phyloP scores from a whole-genome alignment of 2,329 filamentous ascomycete genomes.

The Colletotrichum sojae region DNA sequence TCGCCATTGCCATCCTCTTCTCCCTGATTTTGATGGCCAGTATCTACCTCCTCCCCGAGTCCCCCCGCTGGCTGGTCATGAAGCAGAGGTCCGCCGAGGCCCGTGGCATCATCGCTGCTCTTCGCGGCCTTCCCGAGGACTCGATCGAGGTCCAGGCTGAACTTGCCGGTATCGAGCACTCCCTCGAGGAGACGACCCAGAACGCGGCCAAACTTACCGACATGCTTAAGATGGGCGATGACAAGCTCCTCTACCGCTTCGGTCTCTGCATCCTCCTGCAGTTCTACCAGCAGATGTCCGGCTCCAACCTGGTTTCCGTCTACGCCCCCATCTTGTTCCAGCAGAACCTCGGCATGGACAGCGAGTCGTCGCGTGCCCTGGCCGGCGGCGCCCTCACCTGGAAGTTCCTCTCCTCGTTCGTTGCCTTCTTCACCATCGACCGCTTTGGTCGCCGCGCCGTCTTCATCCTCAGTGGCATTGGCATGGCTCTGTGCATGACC shows the following conservation, averaged over 20 bases:
- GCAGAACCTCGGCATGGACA: conserved; percentile 56
- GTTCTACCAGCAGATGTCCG: conserved; percentile 57
- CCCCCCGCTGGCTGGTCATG: conserved; percentile 52
- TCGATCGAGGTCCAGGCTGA: conserved; percentile 67
- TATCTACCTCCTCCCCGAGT: conserved; percentile 53
- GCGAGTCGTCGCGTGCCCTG: conserved; percentile 56
- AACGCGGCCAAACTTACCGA: conserved; percentile 56
- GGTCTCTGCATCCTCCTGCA: conserved; percentile 66
- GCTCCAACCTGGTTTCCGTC: conserved; percentile 53
- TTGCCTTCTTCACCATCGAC: conserved; percentile 66
- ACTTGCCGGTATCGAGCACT: conserved; percentile 62
- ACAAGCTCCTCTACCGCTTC: conserved; percentile 64
- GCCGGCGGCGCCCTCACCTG: conserved; percentile 67
- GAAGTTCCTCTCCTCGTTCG: conserved; percentile 67
- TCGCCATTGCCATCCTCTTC: conserved; percentile 52
- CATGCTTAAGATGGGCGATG: conserved; percentile 63
- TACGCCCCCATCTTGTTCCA: conserved; percentile 57
- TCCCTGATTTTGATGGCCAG: conserved; percentile 50
- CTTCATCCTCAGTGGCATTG: conserved; percentile 65
- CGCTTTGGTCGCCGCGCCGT: conserved; percentile 64
- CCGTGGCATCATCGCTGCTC: conserved; percentile 51
- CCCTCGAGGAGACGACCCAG: conserved; percentile 58
- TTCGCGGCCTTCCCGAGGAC: conserved; percentile 63
- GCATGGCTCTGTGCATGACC: conserved; percentile 70
- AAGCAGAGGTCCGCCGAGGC: conserved; percentile 51